These are phyloP conservation scores for Phytophthora tentaculata DNA, from an alignment of 352 stramenopile genomes.

Conservation along the genomic window DNA sequence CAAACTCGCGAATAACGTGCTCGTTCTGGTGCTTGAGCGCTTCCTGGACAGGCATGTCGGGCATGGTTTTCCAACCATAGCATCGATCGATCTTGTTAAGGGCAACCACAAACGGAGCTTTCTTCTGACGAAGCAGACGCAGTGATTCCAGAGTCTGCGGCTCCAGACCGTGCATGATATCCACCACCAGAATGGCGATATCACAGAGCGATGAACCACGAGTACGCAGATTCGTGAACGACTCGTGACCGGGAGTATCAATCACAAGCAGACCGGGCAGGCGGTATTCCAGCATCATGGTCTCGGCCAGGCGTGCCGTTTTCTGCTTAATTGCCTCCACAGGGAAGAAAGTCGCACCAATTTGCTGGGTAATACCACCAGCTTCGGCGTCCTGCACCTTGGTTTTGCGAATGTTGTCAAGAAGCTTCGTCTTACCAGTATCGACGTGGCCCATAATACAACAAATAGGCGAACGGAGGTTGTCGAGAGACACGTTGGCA, in stretches of 20 bases:
- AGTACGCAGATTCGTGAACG: constrained; percentile 98
- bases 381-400: constrained; percentile 96
- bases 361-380: constrained; percentile 99
- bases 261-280: constrained; percentile 96
- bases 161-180: constrained; percentile 99
- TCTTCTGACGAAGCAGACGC: constrained; percentile 95
- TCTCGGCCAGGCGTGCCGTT: constrained; percentile 77
- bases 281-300: constrained; percentile 89
- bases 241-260: constrained; percentile 99
- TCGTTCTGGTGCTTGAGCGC: constrained; percentile 91
- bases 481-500: constrained; percentile 91
- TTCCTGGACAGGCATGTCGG: constrained; percentile 95
- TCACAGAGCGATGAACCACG: constrained; percentile 98
- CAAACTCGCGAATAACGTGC: constrained; percentile 96
- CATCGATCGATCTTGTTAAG: constrained; percentile 99
- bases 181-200: constrained; percentile 99
- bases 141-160: constrained; percentile 99
- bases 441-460: constrained; percentile 99
- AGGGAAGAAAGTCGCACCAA: constrained; percentile 96
- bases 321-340: constrained; percentile 93
- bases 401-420: constrained; percentile 99
- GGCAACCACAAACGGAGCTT: constrained; percentile 98
- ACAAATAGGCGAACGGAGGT: constrained; percentile 98
- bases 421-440: constrained; percentile 98
- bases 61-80: constrained; percentile 98